Evolutionary conservation across 306 rosid species (phyloP).

Genomic region (Oemleria cerasiformis): DNA sequence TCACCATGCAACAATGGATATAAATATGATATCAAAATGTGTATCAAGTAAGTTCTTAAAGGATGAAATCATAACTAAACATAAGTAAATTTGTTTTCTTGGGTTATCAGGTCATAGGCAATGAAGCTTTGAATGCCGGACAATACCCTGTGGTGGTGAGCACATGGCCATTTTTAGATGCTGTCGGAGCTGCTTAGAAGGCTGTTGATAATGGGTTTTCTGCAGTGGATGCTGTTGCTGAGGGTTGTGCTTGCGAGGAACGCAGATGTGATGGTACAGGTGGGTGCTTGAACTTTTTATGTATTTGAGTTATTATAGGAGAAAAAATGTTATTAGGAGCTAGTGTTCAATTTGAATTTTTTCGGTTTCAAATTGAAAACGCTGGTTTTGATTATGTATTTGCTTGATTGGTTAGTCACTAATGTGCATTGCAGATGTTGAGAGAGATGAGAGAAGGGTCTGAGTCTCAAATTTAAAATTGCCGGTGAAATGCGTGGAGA

Average conservation of each 20-base stretch:
- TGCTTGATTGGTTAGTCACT: constrained; percentile 2
- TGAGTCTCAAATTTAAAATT: too few species aligned
- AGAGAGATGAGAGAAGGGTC: not conserved
- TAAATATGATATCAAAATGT: too few species aligned
- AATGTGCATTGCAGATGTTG: not conserved
- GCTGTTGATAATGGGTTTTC: constrained; percentile 68
- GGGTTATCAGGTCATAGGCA: constrained; percentile 44
- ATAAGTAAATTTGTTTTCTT: not conserved
- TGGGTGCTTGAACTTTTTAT: constrained; percentile 20
- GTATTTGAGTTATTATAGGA: not conserved
- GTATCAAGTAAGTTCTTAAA: too few species aligned
- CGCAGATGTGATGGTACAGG: constrained; percentile 96
- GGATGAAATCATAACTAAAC: too few species aligned
- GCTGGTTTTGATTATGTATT: not conserved
- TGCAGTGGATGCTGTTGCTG: constrained; percentile 81
- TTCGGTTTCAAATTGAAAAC: too few species aligned
- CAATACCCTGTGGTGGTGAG: constrained; percentile 74
- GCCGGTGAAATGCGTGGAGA: not conserved
- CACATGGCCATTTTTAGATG: constrained; percentile 95
- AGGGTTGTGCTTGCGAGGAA: constrained; percentile 89
- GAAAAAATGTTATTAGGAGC: not conserved
- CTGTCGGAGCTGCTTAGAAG: constrained; percentile 81
- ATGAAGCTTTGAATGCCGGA: constrained; percentile 37
- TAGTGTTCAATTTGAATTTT: not conserved
- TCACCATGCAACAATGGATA: too few species aligned